Evolutionary conservation across 2,329 filamentous ascomycete genomes (phyloP), one percentile per base, ranked within the genome.

Genomic region (Alternaria sp.): DNA sequence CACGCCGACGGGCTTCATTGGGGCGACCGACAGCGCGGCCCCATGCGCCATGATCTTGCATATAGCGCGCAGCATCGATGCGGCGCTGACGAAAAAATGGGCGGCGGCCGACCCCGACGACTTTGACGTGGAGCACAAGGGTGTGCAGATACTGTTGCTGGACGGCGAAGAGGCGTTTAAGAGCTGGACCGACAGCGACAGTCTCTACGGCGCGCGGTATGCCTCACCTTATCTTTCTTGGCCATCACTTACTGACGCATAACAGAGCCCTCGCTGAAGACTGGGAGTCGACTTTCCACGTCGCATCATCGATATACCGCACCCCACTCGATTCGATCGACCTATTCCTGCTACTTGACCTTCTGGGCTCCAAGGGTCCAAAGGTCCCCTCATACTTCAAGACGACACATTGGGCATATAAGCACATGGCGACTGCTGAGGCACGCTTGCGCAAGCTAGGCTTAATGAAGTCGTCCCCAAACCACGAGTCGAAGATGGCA

Each of bases 41-140:
- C 94, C 96, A 15, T 98, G 95, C 80, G 96, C 96, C 0, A 94
- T 99, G 86, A 86, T 99, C 57, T 86, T 99, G 87, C 93, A 97
- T 77, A 88, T 91, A 12, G 92, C 94, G 66, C 86, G 90, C 70
- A 92, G 88, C 67, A 88, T 99, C 44, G 94, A 99, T 75, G 86
- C 84, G 5, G 93, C 92, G 1, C 81, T 99, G 79, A 92, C 91
- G n/a, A 87, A 86, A 77, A 97, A 94, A 79, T 98, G 96, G 94
- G 86, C 87, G n/a, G 85, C 84, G 11, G 85, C 84, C 2, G 55
- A 60, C 14, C 64, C 63, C 12, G 72, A 73, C 5, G 79, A 95
- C 23, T 65, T 74, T 14, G 65, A 73, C 11, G 92, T 94, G 37
- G 91, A 91, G 64, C 88, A 92, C 69, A 89, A 88, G 71, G 96